Evolutionary conservation across 1,139 yeast species (phyloP).

Genomic region (Scheffersomyces lignicola): DNA sequence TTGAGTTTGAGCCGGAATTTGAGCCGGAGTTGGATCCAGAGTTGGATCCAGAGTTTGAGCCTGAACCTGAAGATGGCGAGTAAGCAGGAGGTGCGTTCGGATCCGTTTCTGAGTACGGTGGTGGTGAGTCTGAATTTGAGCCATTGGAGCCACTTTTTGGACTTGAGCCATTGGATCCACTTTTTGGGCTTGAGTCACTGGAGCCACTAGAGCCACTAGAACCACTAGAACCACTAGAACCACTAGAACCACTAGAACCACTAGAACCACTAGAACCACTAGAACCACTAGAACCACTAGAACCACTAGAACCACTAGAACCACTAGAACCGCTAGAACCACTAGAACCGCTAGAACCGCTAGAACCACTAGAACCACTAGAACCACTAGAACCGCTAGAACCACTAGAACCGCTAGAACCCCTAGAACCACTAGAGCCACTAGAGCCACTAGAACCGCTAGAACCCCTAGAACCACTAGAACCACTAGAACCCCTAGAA

Average conservation of each 20-base stretch:
- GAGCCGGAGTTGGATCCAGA: conserved; percentile 8
- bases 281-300: conserved; percentile 6
- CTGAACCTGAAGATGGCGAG: conserved; percentile 3
- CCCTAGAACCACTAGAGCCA: conserved; percentile 10
- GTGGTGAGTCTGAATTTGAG: conserved; percentile 2
- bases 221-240: conserved; percentile 6
- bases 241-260: conserved; percentile 3
- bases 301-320: conserved; percentile 6
- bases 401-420: conserved; percentile 9
- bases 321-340: conserved; percentile 9
- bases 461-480: conserved; percentile 7
- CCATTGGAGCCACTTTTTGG: conserved; percentile 4
- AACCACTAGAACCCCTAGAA: conserved; percentile 4
- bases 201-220: conserved; percentile 5
- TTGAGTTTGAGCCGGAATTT: conserved; percentile 4
- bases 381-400: conserved; percentile 14
- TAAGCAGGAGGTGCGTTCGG: conserved; percentile 2
- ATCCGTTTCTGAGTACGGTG: background rate
- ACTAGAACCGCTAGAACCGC: conserved; percentile 8
- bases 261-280: conserved; percentile 8
- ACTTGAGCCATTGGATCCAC: conserved; percentile 4
- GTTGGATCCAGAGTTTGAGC: conserved; percentile 7
- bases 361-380: conserved; percentile 11
- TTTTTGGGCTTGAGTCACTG: conserved; percentile 2
- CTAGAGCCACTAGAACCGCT: conserved; percentile 7